Evolutionary conservation across 805 yeast species (phyloP).

Genomic region (Suhomyces kilbournensis): DNA sequence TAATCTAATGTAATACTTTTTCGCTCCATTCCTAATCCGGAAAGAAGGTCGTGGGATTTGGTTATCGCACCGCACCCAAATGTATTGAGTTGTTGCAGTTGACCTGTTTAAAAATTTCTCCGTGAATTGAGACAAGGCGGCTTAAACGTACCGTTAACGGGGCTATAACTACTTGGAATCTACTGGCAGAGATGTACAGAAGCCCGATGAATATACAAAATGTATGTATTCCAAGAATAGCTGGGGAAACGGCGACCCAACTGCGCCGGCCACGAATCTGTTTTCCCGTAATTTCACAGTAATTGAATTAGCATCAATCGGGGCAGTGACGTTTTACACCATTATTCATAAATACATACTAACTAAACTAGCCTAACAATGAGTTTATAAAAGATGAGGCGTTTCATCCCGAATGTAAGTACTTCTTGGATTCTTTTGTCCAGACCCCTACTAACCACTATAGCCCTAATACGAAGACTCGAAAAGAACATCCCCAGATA

Average conservation of each 20-base stretch:
- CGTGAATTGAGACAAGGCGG: neutral
- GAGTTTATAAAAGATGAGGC: slow-evolving; percentile 3
- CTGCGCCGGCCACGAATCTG: neutral
- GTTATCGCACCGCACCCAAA: slow-evolving; percentile 3
- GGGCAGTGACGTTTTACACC: neutral
- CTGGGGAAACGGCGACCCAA: neutral
- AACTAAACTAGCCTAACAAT: neutral
- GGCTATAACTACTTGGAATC: neutral
- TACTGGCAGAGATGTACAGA: slow-evolving; percentile 1
- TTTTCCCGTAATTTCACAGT: neutral
- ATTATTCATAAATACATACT: neutral
- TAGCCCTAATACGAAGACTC: slow-evolving; percentile 15
- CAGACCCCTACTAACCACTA: slow-evolving; percentile 1
- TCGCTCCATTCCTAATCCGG: neutral
- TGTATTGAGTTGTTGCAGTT: slow-evolving; percentile 3
- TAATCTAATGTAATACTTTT: neutral
- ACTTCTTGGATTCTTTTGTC: neutral
- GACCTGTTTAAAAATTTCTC: slow-evolving; percentile 3
- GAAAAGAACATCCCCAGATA: slow-evolving; percentile 15
- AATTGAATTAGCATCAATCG: neutral
- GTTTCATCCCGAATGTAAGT: slow-evolving; percentile 9
- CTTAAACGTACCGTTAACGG: neutral
- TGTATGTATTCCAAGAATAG: neutral
- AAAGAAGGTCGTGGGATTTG: slow-evolving; percentile 1
- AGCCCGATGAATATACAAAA: neutral